phyloP scores from a whole-genome alignment of 192 early-diverging fungal species.

The Coemansia sp. region DNA sequence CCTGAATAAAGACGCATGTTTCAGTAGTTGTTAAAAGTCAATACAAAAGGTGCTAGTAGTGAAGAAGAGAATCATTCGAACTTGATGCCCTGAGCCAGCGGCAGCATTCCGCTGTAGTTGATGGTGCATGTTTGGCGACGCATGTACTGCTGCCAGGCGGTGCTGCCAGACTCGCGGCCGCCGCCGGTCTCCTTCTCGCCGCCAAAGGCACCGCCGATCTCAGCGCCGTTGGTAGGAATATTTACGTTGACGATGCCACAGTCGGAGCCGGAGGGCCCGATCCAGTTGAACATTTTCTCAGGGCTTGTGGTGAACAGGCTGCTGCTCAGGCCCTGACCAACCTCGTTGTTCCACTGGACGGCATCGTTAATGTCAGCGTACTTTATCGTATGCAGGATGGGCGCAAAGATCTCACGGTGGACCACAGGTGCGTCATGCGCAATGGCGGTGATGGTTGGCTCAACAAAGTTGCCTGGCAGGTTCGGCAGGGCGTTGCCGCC shows the following conservation, averaged over 20 bases:
- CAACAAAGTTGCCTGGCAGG: conserved; percentile 85
- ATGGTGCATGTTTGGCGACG: conserved; percentile 80
- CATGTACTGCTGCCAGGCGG: conserved; percentile 94
- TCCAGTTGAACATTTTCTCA: conserved; percentile 88
- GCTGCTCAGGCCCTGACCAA: conserved; percentile 83
- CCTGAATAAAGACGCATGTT: conserved; percentile 74
- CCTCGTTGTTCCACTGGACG: conserved; percentile 84
- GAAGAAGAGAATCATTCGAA: conserved; percentile 64
- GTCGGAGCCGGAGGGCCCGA: conserved; percentile 86
- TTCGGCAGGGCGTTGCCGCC: conserved; percentile 78
- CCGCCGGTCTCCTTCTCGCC: conserved; percentile 98
- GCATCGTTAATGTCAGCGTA: conserved; percentile 80
- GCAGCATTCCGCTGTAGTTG: conserved; percentile 83
- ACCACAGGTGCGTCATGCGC: conserved; percentile 72
- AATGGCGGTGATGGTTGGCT: conserved; percentile 89
- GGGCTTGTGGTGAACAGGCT: conserved; percentile 83
- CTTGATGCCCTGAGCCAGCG: conserved; percentile 94
- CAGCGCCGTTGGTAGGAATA: conserved; percentile 95
- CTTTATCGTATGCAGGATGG: conserved; percentile 86
- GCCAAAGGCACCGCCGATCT: conserved; percentile 97
- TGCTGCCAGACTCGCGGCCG: conserved; percentile 88
- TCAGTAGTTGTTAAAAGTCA: too few species aligned
- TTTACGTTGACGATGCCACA: conserved; percentile 94
- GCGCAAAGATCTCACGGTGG: conserved; percentile 94
- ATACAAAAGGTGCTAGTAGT: neutral